Evolutionary conservation across 1,139 yeast species (phyloP), one percentile per base, ranked within the genome.

Genomic region (Kodamaea plutei): DNA sequence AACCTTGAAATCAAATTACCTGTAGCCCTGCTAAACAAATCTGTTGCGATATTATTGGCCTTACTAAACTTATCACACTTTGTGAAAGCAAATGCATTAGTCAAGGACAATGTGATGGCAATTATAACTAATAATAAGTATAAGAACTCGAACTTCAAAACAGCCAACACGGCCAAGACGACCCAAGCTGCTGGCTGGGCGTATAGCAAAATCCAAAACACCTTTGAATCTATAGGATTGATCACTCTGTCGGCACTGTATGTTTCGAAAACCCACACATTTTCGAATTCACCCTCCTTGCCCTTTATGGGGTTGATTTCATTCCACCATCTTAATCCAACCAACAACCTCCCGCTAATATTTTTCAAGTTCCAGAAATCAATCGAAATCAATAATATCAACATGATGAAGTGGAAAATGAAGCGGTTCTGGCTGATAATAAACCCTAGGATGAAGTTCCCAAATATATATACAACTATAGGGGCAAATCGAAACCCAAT

Each of bases 321-420:
- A 53, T 85, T 87, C 95, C 96, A 88, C 96, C 96, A 89, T 44
- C 98, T 71, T 40, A 91, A 68, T 0, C 96, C 97, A 5, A 91
- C 97, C 35, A 91, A 60, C 33, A 85, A 69, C 38, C 97, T 66
- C 1, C 98, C 98, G 10, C 94, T 69, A 10, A 91, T 84, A 54
- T 91, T 91, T 51, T 91, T 91, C 25, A 87, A 79, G 50, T 85
- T 83, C 95, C 96, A 91, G 51, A 91, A 91, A 54, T 91, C 98
- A 1, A 87, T 87, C 0, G 95, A 83, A 17, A 85, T 69, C 18
- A 88, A 63, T 15, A 91, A 61, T 5, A 88, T 76, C 26, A 87
- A 78, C 8, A 79, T 54, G 18, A 91, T 88, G 61, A 91, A 91
- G 46, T 85, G 78, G 29, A 85, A 64, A 8, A 85, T 81, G 50